Base-by-base conservation (phyloP, 2,329 filamentous ascomycete species). In the Clarireedia paspali region DNA sequence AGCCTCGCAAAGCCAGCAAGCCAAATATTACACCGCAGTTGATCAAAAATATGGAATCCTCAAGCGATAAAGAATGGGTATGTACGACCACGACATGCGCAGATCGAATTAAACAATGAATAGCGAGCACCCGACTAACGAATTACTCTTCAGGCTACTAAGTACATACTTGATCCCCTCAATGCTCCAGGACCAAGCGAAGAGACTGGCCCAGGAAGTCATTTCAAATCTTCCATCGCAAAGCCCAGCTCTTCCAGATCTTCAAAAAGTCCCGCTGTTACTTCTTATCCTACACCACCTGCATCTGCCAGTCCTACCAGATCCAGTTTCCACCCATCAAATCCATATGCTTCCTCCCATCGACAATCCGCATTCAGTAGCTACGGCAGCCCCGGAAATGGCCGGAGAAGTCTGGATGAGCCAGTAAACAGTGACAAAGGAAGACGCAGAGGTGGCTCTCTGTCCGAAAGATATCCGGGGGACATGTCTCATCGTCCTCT, bases 151-250 rank as follows among this genome's bases (percentile, higher is more conserved):
- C 66, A 89, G 85, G 83, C 85, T 45, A 74, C 77, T 53, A 78
- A 81, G 65, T 84, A 86, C 66, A 74, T 90, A 46, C 80, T 89
- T 61, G 84, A 87, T 63, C 87, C 87, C 61, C 74, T 90, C 59
- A 83, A 76, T 63, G 84, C 78, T 23, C 84, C 83, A 9, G 83
- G 88, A 59, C 86, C 86, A 14, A 81, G 76, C 58, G 79, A 85
- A 59, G 82, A 87, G 67, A 86, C 82, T 48, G 84, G 85, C 6
- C 79, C 80, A n/a, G 81, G 81, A 57, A 74, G 76, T 3, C 80
- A 81, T 60, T 67, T 66, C 49, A 58, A 17, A 10, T 58, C 58
- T 42, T 53, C 42, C 10, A 27, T 57, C 23, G 45, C 57, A 36
- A 58, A 40, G 48, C n/a, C 62, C 15, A 46, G 51, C 27, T 39